Percentiles rank a stretch among this genome's conserved stretches.
Conservation (phyloP, 1,139 yeast genomes). For the Hyphopichia burtonii region DNA sequence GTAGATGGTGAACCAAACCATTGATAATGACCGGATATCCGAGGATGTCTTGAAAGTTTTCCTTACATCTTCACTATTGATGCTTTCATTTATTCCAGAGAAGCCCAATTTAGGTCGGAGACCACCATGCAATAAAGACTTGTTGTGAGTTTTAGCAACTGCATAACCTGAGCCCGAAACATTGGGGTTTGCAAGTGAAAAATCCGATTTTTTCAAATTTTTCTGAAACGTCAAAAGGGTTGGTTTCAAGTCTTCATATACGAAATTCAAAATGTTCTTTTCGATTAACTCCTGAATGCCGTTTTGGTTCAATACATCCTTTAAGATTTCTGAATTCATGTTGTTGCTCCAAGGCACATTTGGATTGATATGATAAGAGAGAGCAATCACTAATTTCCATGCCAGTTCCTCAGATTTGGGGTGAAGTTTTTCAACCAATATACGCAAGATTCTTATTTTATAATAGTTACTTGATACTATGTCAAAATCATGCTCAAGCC, state of each 20-base stretch:
- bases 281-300: slow-evolving; percentile 2
- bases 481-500: slow-evolving; percentile 3
- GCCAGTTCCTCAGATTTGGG: not conserved
- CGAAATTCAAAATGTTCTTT: slow-evolving; percentile 5
- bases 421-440: slow-evolving; percentile 1
- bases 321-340: slow-evolving; percentile 13
- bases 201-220: not conserved
- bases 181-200: slow-evolving; percentile 7
- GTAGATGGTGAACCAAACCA: slow-evolving; percentile 29
- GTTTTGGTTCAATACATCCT: slow-evolving; percentile 6
- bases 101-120: slow-evolving; percentile 29
- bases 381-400: not conserved
- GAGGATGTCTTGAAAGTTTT: slow-evolving; percentile 31
- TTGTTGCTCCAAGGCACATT: slow-evolving; percentile 28
- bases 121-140: slow-evolving; percentile 15
- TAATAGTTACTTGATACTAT: slow-evolving; percentile 3
- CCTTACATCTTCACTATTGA: slow-evolving; percentile 22
- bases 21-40: slow-evolving; percentile 22
- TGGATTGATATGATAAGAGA: slow-evolving; percentile 27
- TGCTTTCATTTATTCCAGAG: slow-evolving; percentile 17
- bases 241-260: slow-evolving; percentile 3
- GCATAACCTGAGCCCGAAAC: slow-evolving; percentile 8
- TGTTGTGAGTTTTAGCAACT: not conserved
- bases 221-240: slow-evolving; percentile 5
- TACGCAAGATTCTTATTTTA: slow-evolving; percentile 6